Base-by-base conservation (phyloP, 2,329 filamentous ascomycete species). In the Cladosporium phlei region DNA sequence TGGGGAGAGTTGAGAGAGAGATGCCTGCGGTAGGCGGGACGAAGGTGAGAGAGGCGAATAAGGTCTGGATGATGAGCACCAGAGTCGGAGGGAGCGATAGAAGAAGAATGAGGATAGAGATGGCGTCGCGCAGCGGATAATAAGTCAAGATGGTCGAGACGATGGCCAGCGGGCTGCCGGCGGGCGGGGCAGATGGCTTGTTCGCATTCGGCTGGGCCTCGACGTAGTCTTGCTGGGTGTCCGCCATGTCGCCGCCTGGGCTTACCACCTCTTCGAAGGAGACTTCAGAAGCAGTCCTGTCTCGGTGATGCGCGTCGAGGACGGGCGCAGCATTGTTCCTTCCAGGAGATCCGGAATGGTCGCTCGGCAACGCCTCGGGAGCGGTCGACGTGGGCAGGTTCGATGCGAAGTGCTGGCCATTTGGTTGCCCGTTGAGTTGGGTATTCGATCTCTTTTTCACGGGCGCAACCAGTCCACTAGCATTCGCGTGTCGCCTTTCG, bases 41-140 rank as follows among this genome's bases (percentile, higher is more conserved):
- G 64, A 96, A 94, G 38, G 90, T 96, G 63, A 96, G 78, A 55
- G 89, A 84, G 56, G 91, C 89, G 69, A 96, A 97, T 56, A 95
- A 79, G 63, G 89, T 84, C 68, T 96, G 94, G 60, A 95, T 88
- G 66, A 88, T 76, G 54, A 89, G 91, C 60, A 96, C 78, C 49
- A 91, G 83, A 60, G 91, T 83, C 17, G 90, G 88, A 22, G 91
- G 90, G 8, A 96, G 81, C 65, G 95, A 90, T 69, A 96, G 86
- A 56, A 97, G 80, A 59, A 96, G 86, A 69, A 96, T 95, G 66
- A 97, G 82, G 61, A 97, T 95, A 64, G 91, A 89, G 69, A 96
- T 88, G 51, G 91, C 95, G 71, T 97, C 91, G 71, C 88, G 86
- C 63, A 95, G 82, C 45, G 91, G 91, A 60, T 90, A 91, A 43